Percentiles rank a stretch among this genome's conserved stretches.
These are phyloP conservation scores for Ehretia macrophylla DNA, from an alignment of 257 asterid genomes.

Conservation along the genomic window DNA sequence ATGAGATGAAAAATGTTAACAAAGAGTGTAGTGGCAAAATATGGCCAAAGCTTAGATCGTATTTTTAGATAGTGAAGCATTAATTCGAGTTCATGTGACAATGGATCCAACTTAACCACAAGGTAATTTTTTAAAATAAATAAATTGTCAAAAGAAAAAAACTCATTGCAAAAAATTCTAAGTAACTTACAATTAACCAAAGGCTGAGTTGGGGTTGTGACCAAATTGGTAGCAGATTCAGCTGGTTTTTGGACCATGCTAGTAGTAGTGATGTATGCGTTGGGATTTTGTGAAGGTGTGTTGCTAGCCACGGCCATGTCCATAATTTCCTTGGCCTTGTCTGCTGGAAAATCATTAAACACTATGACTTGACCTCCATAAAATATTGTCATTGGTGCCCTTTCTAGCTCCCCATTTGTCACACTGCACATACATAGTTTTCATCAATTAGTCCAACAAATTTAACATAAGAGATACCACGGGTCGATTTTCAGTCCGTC, in stretches of 20 bases:
- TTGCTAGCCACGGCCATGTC: slow-evolving; percentile 19
- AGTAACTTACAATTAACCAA: slow-evolving; percentile 28
- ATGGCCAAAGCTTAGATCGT: too few relatives aligned
- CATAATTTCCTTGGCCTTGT: slow-evolving; percentile 26
- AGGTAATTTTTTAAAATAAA: too few relatives aligned
- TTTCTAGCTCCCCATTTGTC: slow-evolving; percentile 17
- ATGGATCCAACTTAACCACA: too few relatives aligned
- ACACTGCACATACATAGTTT: slow-evolving; percentile 9
- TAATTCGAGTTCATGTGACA: too few relatives aligned
- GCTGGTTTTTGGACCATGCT: neutral
- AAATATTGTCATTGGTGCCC: slow-evolving; percentile 29
- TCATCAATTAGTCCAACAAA: neutral
- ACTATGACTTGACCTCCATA: slow-evolving; percentile 31
- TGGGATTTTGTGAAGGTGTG: neutral
- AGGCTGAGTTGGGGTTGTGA: slow-evolving; percentile 7
- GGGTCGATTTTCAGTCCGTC: too few relatives aligned
- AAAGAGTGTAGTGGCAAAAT: neutral
- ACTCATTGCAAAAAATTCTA: too few relatives aligned
- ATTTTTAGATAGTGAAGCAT: too few relatives aligned
- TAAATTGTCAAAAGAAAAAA: too few relatives aligned
- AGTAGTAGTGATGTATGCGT: neutral
- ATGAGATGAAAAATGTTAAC: too few relatives aligned
- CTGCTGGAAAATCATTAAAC: slow-evolving; percentile 26
- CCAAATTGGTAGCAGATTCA: slow-evolving; percentile 18
- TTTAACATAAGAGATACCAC: neutral